Conservation (phyloP, 1,139 yeast genomes). For the Eremothecium cymbalariae region DNA sequence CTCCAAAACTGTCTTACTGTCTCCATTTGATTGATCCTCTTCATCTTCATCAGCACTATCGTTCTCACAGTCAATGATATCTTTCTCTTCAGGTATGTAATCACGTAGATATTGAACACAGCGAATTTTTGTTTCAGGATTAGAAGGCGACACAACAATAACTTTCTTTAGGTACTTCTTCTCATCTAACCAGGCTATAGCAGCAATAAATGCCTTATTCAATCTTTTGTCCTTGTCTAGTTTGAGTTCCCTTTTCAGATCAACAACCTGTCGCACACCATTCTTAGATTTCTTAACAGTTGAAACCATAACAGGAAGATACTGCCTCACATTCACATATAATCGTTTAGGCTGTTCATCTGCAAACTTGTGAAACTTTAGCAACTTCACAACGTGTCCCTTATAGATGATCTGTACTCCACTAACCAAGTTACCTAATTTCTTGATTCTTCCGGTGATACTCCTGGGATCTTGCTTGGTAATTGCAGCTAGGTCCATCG, state of each 20-base stretch:
- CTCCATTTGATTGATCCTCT: slow-evolving; percentile 30
- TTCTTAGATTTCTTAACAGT: slow-evolving; percentile 59
- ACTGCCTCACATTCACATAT: slow-evolving; percentile 35
- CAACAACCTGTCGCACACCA: slow-evolving; percentile 56
- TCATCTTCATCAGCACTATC: slow-evolving; percentile 33
- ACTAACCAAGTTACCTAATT: slow-evolving; percentile 42
- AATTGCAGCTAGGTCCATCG: slow-evolving; percentile 46
- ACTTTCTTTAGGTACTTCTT: slow-evolving; percentile 52
- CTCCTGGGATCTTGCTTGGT: slow-evolving; percentile 70
- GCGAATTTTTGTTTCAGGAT: slow-evolving; percentile 40
- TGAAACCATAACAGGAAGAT: slow-evolving; percentile 41
- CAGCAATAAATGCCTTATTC: slow-evolving; percentile 44
- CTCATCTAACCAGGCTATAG: slow-evolving; percentile 43
- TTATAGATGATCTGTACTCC: slow-evolving; percentile 37
- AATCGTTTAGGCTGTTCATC: slow-evolving; percentile 17
- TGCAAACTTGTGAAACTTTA: slow-evolving; percentile 41
- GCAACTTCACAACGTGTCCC: slow-evolving; percentile 44
- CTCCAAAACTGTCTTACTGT: slow-evolving; percentile 22
- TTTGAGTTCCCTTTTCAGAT: slow-evolving; percentile 55
- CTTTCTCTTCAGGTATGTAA: slow-evolving; percentile 27
- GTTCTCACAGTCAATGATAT: slow-evolving; percentile 25
- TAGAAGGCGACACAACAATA: slow-evolving; percentile 45
- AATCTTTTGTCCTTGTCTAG: slow-evolving; percentile 41
- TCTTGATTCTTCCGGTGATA: slow-evolving; percentile 51
- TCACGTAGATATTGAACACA: slow-evolving; percentile 57